Conservation (phyloP, 116 monocot species). For the Iris pallida region DNA sequence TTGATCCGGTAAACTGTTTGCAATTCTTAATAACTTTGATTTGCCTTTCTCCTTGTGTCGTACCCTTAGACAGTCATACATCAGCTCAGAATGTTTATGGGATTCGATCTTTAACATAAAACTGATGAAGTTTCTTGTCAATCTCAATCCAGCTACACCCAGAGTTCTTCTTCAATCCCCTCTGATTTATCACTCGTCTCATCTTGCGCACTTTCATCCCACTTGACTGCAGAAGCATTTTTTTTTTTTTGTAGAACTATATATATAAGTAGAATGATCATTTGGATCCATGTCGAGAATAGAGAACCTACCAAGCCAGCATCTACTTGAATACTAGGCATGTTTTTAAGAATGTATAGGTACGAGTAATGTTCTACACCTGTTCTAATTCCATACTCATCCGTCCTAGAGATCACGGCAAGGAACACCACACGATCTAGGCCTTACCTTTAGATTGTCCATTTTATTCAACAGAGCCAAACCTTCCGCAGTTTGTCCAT, state of each 20-base stretch:
- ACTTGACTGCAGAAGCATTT: slow-evolving; percentile 55
- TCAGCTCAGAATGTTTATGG: slow-evolving; percentile 27
- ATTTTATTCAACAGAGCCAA: slow-evolving; percentile 38
- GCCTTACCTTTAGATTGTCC: slow-evolving; percentile 28
- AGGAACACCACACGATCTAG: slow-evolving; percentile 50
- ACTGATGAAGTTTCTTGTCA: slow-evolving; percentile 40
- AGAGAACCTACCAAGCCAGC: slow-evolving; percentile 46
- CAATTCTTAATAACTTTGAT: background rate
- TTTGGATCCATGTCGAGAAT: slow-evolving; percentile 48
- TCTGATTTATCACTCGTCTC: slow-evolving; percentile 35
- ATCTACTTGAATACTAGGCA: slow-evolving; percentile 21
- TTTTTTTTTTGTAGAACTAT: slow-evolving; percentile 41
- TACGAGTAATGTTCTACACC: slow-evolving; percentile 54
- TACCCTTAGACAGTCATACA: slow-evolving; percentile 30
- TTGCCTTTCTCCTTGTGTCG: slow-evolving; percentile 37
- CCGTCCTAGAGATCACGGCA: slow-evolving; percentile 44
- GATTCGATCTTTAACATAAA: slow-evolving; percentile 55
- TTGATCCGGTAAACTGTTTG: background rate
- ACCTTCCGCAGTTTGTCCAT: slow-evolving; percentile 43
- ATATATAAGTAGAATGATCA: slow-evolving; percentile 52
- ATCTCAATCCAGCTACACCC: slow-evolving; percentile 82
- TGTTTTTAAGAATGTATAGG: slow-evolving; percentile 25
- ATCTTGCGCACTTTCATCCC: slow-evolving; percentile 49
- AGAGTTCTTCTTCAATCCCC: slow-evolving; percentile 53
- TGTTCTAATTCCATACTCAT: slow-evolving; percentile 37